Conservation (phyloP, 2,329 filamentous ascomycete species). For the Cryphonectria parasitica region DNA sequence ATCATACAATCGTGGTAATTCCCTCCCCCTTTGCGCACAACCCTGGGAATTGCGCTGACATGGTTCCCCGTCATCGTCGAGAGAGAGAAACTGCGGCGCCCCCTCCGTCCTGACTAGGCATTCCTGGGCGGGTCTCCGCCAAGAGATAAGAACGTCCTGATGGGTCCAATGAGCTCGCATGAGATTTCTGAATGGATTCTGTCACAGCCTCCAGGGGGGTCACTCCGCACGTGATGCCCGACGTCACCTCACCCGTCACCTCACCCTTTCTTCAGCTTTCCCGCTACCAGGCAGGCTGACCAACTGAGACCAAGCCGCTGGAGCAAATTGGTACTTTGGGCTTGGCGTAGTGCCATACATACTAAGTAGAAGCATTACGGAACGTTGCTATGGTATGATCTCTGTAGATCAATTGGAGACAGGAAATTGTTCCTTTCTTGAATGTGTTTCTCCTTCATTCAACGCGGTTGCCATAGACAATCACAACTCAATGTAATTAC, state of each 20-base stretch:
- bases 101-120: slow-evolving; percentile 15
- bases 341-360: not conserved
- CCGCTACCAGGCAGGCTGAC: not conserved
- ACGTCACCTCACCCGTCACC: slow-evolving; percentile 12
- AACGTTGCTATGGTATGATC: too few relatives aligned
- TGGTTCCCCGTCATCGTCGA: slow-evolving; percentile 22
- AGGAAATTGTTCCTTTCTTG: not conserved
- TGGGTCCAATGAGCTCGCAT: slow-evolving; percentile 25
- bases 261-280: not conserved
- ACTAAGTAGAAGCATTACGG: not conserved
- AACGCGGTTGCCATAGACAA: not conserved
- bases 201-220: slow-evolving; percentile 26
- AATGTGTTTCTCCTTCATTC: not conserved
- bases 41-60: slow-evolving; percentile 2
- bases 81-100: slow-evolving; percentile 18
- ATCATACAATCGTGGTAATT: not conserved
- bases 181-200: slow-evolving; percentile 26
- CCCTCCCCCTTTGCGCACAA: not conserved
- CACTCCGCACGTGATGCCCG: slow-evolving; percentile 16
- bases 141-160: slow-evolving; percentile 21
- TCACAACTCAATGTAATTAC: not conserved
- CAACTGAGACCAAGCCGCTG: not conserved
- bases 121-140: slow-evolving; percentile 20
- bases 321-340: not conserved
- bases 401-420: not conserved